These are phyloP conservation scores for Neurospora terricola DNA, from an alignment of 495 filamentous ascomycete genomes.

Conservation along the genomic window DNA sequence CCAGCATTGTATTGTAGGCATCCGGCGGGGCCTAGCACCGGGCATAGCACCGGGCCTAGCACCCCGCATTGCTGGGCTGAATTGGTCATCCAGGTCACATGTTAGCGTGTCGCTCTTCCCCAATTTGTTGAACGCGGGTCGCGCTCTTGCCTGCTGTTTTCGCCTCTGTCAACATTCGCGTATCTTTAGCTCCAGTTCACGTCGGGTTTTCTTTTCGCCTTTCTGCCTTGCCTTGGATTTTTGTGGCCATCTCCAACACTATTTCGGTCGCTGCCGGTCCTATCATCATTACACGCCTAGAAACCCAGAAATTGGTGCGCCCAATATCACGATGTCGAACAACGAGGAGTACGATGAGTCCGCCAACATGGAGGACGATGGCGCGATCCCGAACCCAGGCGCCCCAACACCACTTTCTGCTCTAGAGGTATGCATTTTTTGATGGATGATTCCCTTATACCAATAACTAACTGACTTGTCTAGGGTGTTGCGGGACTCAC, in stretches of 20 bases:
- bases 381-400: constrained; percentile 64
- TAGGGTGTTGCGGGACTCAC: constrained; percentile 77
- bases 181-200: background rate
- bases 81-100: constrained; percentile 13
- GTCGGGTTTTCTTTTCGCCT: background rate
- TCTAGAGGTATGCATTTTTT: constrained; percentile 58
- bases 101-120: constrained; percentile 10
- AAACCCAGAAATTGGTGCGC: background rate
- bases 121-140: constrained; percentile 10
- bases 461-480: background rate
- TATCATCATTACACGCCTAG: background rate
- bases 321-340: constrained; percentile 16
- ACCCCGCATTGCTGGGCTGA: background rate
- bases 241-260: background rate
- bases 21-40: background rate
- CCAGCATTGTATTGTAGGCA: background rate
- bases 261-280: background rate
- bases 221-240: background rate
- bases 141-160: constrained; percentile 7
- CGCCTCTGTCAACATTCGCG: constrained; percentile 11
- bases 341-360: constrained; percentile 34
- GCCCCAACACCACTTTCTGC: constrained; percentile 84
- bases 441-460: background rate
- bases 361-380: constrained; percentile 29
- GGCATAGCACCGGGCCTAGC: no score